These are phyloP conservation scores for Sporothrix brasiliensis DNA, from an alignment of 2,329 filamentous ascomycete genomes.

Conservation along the genomic window DNA sequence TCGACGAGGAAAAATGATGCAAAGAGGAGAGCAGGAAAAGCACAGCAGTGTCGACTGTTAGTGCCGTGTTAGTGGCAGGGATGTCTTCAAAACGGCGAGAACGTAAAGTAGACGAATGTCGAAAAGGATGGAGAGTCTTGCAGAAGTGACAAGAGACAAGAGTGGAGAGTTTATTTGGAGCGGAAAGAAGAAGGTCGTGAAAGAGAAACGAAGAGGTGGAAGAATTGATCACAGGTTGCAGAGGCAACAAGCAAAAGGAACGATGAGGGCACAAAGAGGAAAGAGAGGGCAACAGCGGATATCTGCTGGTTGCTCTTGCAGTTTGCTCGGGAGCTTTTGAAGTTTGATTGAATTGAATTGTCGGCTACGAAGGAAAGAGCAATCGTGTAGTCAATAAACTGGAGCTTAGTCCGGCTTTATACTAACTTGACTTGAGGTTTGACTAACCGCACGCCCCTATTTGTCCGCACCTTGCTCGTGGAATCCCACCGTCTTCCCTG, in stretches of 20 bases:
- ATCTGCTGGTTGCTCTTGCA: slow-evolving; percentile 17
- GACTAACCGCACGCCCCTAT: slow-evolving; percentile 28
- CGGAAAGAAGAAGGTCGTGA: neutral
- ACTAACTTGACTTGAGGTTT: slow-evolving; percentile 19
- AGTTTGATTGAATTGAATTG: neutral
- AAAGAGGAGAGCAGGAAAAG: slow-evolving; percentile 1
- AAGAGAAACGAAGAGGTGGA: neutral
- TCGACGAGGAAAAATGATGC: neutral
- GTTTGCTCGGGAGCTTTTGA: neutral
- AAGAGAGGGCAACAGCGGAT: slow-evolving; percentile 3
- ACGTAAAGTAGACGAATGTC: neutral
- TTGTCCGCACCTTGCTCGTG: neutral
- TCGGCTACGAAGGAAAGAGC: neutral
- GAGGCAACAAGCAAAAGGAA: neutral
- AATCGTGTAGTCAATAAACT: neutral
- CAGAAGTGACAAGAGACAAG: neutral
- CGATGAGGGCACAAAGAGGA: neutral
- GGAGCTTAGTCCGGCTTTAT: slow-evolving; percentile 32
- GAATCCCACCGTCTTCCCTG: neutral
- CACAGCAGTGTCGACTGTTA: slow-evolving; percentile 19
- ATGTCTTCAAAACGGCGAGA: slow-evolving; percentile 7
- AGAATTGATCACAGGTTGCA: slow-evolving; percentile 6
- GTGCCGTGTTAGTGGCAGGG: slow-evolving; percentile 25
- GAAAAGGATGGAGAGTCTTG: slow-evolving; percentile 16
- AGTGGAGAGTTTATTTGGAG: slow-evolving; percentile 3